Evolutionary conservation across 2,329 filamentous ascomycete species (phyloP).

Genomic region (Diaporthe ilicicola): DNA sequence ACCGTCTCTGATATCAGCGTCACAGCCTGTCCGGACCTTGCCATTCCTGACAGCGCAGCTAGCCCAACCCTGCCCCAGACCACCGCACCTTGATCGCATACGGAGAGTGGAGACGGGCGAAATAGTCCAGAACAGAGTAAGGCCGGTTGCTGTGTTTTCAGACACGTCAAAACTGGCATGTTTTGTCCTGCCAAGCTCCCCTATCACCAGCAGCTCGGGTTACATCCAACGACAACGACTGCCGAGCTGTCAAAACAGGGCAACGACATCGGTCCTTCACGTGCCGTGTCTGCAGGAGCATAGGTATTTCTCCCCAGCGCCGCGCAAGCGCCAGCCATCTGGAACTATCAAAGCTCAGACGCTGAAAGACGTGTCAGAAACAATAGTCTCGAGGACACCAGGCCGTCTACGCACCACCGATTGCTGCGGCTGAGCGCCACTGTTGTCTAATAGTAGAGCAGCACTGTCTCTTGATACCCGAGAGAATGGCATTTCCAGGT

Average conservation of each 20-base stretch:
- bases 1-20: conserved; percentile 9
- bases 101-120: not conserved
- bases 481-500: conserved; percentile 42
- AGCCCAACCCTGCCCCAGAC: not conserved
- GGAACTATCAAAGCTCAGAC: not conserved
- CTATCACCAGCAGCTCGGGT: not conserved
- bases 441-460: not conserved
- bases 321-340: not conserved
- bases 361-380: not conserved
- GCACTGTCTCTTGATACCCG: not conserved
- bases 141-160: conserved; percentile 23
- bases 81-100: not conserved
- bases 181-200: conserved; percentile 12
- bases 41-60: not conserved
- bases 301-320: not conserved
- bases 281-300: not conserved
- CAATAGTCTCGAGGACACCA: not conserved
- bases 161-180: conserved; percentile 20
- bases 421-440: not conserved
- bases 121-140: not conserved
- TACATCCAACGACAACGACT: conserved; percentile 12
- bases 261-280: not conserved
- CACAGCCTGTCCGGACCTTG: not conserved
- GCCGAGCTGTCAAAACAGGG: not conserved
- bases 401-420: not conserved